Evolutionary conservation across 2,329 filamentous ascomycete genomes (phyloP), one percentile per base, ranked within the genome.

Genomic region (Ophiostoma ulmi): DNA sequence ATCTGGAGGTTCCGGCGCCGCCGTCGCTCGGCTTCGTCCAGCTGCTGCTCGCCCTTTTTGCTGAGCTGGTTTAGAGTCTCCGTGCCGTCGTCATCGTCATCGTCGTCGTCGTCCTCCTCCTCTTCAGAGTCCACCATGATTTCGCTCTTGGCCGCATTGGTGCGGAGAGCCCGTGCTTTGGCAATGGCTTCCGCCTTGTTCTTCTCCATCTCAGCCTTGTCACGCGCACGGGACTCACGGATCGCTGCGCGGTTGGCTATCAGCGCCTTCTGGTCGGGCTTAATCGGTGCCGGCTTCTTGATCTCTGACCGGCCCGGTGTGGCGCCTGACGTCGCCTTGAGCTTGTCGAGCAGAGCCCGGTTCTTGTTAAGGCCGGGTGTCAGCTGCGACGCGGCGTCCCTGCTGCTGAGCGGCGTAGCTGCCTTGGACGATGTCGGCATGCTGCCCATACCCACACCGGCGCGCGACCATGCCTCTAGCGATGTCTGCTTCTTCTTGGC

Each of bases 91-190:
- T 90, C 89, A 67, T 89, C 88, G 69, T 87, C 86, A 2, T 93
- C 86, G 14, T 91, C 90, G 55, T 87, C 87, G 58, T 87, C 86
- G 11, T 91, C 86, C 66, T 92, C 89, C 72, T 92, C 91, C 73
- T 89, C 90, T 72, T 89, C 91, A 71, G 89, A 91, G 71, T 91
- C 89, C 35, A 97, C 92, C 93, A 98, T 97, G 79, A 98, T 93
- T 74, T 94, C 93, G 76, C 90, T 91, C 73, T 91, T 91, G 73
- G 86, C 85, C 1, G 87, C 86, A 11, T 48, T 48, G 3, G 87
- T 91, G 68, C 84, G 81, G 7, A 86, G 79, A 65, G 86, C 89
- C 78, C 88, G 90, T 7, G 92, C 87, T 73, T 85, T 86, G 1
- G 91, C 91, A 75, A 94, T 87, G 17, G 86, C 86, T 71, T 89